A percentile compares a stretch with the other conserved stretches of the same genome.
Evolutionary conservation across 768 basidiomycete species (phyloP).

Genomic region (Coprinopsis sp.): DNA sequence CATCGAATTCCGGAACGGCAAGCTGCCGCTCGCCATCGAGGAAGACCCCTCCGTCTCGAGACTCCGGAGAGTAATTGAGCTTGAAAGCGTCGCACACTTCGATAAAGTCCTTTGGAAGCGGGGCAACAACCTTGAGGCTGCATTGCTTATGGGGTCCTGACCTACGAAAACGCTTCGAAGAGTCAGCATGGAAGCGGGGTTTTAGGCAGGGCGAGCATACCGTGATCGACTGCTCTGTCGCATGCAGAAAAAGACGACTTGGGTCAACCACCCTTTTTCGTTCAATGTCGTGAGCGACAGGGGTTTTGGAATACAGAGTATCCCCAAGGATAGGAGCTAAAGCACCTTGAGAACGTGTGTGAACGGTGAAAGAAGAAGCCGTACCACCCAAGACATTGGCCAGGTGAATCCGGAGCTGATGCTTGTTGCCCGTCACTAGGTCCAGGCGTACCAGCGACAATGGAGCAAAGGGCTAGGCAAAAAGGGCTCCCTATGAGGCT

Average conservation of each 20-base stretch:
- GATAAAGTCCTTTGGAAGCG: slow-evolving; percentile 53
- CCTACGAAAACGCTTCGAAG: slow-evolving; percentile 43
- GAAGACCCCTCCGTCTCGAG: slow-evolving; percentile 43
- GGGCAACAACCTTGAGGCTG: slow-evolving; percentile 50
- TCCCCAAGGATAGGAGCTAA: slow-evolving; percentile 70
- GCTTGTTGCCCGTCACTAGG: slow-evolving; percentile 61
- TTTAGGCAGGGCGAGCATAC: slow-evolving; percentile 30
- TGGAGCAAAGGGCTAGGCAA: slow-evolving; percentile 35
- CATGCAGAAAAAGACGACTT: slow-evolving; percentile 57
- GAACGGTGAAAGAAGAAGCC: not conserved
- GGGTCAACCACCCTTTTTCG: slow-evolving; percentile 29
- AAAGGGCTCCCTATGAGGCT: slow-evolving; percentile 3
- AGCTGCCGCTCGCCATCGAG: slow-evolving; percentile 32
- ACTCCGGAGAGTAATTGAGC: slow-evolving; percentile 35
- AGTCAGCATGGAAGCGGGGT: not conserved
- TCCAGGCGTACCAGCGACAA: slow-evolving; percentile 53
- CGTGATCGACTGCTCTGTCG: slow-evolving; percentile 50
- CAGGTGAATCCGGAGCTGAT: slow-evolving; percentile 66
- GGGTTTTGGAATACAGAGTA: slow-evolving; percentile 39
- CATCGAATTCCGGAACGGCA: slow-evolving; percentile 1
- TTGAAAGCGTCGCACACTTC: slow-evolving; percentile 42
- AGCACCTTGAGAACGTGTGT: slow-evolving; percentile 2
- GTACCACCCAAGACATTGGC: slow-evolving; percentile 48
- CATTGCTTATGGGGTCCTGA: slow-evolving; percentile 43
- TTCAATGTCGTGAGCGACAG: slow-evolving; percentile 22